Base-by-base conservation (phyloP, 2,329 filamentous ascomycete species). In the Plectosphaerella cucumerina region DNA sequence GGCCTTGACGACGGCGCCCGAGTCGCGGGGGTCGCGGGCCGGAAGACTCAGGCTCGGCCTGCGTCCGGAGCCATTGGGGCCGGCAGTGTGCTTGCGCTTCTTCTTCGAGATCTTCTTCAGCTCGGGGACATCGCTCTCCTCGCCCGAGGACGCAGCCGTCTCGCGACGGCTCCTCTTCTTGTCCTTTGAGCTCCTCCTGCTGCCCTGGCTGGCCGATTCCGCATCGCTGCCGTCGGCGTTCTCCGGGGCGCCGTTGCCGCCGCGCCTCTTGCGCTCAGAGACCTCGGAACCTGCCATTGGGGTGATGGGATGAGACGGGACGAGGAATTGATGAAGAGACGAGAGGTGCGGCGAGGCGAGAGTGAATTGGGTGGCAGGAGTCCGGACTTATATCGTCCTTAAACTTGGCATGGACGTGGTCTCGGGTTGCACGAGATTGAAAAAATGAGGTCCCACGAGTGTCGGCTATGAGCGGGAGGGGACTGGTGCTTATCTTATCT, bases 11-110 rank as follows among this genome's bases (percentile, higher is more conserved):
- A 18, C 42, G 18, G 12, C n/a, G 17, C 21, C 62, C 2, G 76
- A 75, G 60, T 85, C 81, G 52, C 78, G 71, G 15, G 80, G 79
- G 60, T 85, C 82, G 53, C 81, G 72, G n/a, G 81, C 80, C 4
- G 81, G 79, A 58, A 83, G 83, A 70, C 77, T 80, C 50, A 84
- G 61, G 64, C 80, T 84, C 41, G 74, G 72, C 51, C 76, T 72
- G 45, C 80, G 72, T 63, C n/a, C n/a, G 6, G 39, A 42, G 39
- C 39, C 39, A 42, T 42, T 42, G 39, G n/a, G 39, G 39, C 18
- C 39, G 39, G n/a, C n/a, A 6, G 5, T 12, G n/a, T 42, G 44
- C 44, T 60, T 57, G 54, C 53, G 59, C 54, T 58, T 59, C 58
- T 50, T 55, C 51, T 50, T 54, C 3, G 39, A 20, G 39, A 42